Evolutionary conservation across 306 rosid species (phyloP), one percentile per base, ranked within the genome.

Genomic region (Castanea mollissima): DNA sequence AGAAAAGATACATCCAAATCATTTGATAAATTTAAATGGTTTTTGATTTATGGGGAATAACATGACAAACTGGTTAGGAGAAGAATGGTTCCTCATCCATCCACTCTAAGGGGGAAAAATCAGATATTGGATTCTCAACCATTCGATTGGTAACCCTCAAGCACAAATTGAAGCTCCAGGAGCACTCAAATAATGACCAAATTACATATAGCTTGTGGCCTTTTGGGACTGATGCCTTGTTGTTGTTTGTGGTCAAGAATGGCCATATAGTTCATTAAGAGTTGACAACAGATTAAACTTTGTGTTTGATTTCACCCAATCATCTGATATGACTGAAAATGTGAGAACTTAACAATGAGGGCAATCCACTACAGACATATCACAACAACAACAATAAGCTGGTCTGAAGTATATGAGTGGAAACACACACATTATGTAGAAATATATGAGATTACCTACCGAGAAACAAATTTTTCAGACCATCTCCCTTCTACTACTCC

Each of bases 391-490:
- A 67, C 2, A 34, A 67, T 18, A 67, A 19, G 71, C 23, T 1
- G 49, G n/a, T 32, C 71, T 4, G 25, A 51, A 6, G 13, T 19
- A 34, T n/a, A 19, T 19, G 25, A 67, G 74, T 21, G 75, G 55
- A 20, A 34, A 75, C 29, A 69, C 71, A 79, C 69, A 58, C 29
- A 73, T 38, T 38, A 55, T 64, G 21, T 55, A 67, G 78, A 78
- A 67, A 82, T 14, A 56, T 60, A 58, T 55, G 62, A 60, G 80
- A 87, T 67, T 79, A 81, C 97, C 76, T 59, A 92, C 99, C 99
- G 99, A 80, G 99, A 89, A 86, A 84, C 85, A 79, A 90, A 95
- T 80, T 95, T 95, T 90, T 89, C 90, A 54, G 99, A 57, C 99
- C 99, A 95, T 89, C 85, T 90, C 68, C 98, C 92, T 86, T 87